A percentile compares a stretch with the other conserved stretches of the same genome.
Conservation (phyloP, 2,329 filamentous ascomycete species). For the Calonectria pteridis region DNA sequence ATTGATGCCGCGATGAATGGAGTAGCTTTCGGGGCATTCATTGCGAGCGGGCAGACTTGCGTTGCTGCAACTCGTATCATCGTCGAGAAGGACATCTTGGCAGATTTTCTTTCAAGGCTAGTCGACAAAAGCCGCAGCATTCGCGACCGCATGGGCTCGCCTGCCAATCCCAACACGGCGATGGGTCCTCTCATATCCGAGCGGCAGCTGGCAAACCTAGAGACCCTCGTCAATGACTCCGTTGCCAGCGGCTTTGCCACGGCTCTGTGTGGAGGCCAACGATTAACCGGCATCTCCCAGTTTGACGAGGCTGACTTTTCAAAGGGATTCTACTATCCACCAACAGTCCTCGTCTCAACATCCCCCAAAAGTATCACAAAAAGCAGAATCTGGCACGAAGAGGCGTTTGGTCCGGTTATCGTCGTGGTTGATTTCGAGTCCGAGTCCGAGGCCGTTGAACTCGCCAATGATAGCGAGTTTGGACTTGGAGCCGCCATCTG, state of each 20-base stretch:
- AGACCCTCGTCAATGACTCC: slow-evolving; percentile 75
- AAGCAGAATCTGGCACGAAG: slow-evolving; percentile 82
- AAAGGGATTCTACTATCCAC: slow-evolving; percentile 81
- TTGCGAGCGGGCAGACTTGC: slow-evolving; percentile 69
- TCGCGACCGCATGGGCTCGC: slow-evolving; percentile 66
- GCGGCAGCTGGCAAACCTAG: slow-evolving; percentile 74
- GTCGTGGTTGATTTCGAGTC: slow-evolving; percentile 80
- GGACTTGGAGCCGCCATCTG: slow-evolving; percentile 83
- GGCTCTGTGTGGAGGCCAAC: slow-evolving; percentile 59
- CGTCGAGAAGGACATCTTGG: slow-evolving; percentile 76
- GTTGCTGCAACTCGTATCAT: slow-evolving; percentile 82
- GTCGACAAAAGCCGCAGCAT: slow-evolving; percentile 71
- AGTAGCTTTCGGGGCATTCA: slow-evolving; percentile 71
- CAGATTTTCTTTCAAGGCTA: slow-evolving; percentile 74
- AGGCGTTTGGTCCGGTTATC: slow-evolving; percentile 87
- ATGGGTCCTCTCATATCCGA: slow-evolving; percentile 75
- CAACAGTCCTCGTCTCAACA: slow-evolving; percentile 75
- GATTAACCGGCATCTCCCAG: slow-evolving; percentile 60
- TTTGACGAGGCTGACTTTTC: slow-evolving; percentile 66
- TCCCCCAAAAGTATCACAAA: slow-evolving; percentile 69
- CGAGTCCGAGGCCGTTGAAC: slow-evolving; percentile 76
- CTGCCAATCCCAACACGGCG: slow-evolving; percentile 66
- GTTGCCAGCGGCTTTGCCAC: slow-evolving; percentile 61
- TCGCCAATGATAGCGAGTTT: slow-evolving; percentile 81
- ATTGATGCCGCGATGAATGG: slow-evolving; percentile 77